A percentile compares a stretch with the other conserved stretches of the same genome.
Evolutionary conservation across 2,329 filamentous ascomycete genomes (phyloP).

Genomic region (Epichloe sibirici): DNA sequence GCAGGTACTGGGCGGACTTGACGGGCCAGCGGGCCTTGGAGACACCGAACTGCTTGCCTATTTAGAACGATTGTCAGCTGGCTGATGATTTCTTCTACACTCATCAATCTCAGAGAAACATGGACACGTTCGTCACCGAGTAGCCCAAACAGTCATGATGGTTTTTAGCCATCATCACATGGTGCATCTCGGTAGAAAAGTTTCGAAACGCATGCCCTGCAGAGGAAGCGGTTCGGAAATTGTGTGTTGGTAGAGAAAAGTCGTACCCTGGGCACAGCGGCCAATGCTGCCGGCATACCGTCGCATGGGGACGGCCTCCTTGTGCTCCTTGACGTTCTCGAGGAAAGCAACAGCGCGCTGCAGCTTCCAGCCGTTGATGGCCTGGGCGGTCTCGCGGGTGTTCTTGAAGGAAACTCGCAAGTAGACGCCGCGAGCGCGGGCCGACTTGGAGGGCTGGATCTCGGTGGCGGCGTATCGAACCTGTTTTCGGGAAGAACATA

Average conservation of each 20-base stretch:
- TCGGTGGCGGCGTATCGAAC: constrained; percentile 93
- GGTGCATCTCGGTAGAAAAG: neutral
- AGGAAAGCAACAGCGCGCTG: constrained; percentile 92
- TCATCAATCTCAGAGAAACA: too few species aligned
- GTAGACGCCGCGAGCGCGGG: constrained; percentile 96
- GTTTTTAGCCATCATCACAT: neutral
- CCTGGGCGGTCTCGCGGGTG: constrained; percentile 98
- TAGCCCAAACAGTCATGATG: neutral
- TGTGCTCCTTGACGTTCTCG: constrained; percentile 94
- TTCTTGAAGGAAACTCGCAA: constrained; percentile 99
- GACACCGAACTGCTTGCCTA: constrained; percentile 98
- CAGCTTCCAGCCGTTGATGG: constrained; percentile 98
- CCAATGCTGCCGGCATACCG: constrained; percentile 93
- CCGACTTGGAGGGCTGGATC: constrained; percentile 82
- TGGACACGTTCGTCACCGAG: neutral
- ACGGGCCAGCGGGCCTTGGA: constrained; percentile 96
- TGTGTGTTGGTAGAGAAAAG: neutral
- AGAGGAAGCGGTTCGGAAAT: neutral
- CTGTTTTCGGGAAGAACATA: constrained; percentile 30
- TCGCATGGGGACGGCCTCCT: constrained; percentile 96
- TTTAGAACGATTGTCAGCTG: constrained; percentile 17
- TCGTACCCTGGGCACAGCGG: constrained; percentile 94
- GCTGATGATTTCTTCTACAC: constrained; percentile 1
- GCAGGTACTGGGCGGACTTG: constrained; percentile 97
- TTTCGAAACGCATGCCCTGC: neutral